Conservation (phyloP, 495 filamentous ascomycete species). For the Annulohypoxylon stygium region DNA sequence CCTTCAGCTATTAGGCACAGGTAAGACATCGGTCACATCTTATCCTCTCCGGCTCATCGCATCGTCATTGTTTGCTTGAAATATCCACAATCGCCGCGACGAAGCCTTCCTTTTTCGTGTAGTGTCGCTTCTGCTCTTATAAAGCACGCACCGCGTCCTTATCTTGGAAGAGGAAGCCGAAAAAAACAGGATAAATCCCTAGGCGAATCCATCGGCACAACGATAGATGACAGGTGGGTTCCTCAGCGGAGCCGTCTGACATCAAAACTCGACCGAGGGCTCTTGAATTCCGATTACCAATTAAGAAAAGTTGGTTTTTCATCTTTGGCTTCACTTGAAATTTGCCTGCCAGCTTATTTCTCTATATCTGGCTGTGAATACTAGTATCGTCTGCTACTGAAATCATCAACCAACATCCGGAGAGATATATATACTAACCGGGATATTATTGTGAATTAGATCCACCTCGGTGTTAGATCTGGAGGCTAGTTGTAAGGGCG, state of each 20-base stretch:
- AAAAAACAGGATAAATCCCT: conserved; percentile 9
- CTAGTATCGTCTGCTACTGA: background rate
- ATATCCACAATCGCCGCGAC: conserved; percentile 31
- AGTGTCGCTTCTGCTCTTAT: conserved; percentile 20
- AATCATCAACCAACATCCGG: background rate
- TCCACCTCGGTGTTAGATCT: conserved; percentile 13
- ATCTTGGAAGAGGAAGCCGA: conserved; percentile 16
- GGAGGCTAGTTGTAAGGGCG: conserved; percentile 16
- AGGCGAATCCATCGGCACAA: conserved; percentile 12
- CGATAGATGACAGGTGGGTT: background rate
- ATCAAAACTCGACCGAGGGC: conserved; percentile 1
- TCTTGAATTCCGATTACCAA: background rate
- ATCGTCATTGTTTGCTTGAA: conserved; percentile 35
- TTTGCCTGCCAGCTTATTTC: background rate
- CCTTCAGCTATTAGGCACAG: conserved; percentile 15
- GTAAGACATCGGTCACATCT: conserved; percentile 29
- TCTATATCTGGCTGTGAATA: background rate
- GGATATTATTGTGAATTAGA: conserved; percentile 25
- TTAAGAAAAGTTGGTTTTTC: background rate
- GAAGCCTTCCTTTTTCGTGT: conserved; percentile 24
- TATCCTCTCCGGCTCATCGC: conserved; percentile 23
- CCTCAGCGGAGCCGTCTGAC: conserved; percentile 10
- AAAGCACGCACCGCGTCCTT: conserved; percentile 17
- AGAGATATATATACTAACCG: conserved; percentile 20
- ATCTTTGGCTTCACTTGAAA: conserved; percentile 9